Conservation (phyloP, 805 yeast species). For the Starmera caribaea region DNA sequence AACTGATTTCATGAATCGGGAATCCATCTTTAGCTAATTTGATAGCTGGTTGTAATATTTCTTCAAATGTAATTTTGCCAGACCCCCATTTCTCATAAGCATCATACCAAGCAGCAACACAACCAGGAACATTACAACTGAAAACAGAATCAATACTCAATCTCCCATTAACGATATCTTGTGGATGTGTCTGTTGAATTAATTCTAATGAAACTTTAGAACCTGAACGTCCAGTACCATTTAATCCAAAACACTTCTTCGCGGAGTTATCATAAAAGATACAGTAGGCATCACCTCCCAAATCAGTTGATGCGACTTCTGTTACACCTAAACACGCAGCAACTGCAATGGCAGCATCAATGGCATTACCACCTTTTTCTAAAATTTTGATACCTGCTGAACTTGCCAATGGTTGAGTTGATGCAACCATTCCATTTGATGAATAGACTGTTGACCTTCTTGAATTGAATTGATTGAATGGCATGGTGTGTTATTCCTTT, state of each 20-base stretch:
- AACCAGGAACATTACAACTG: conserved; percentile 68
- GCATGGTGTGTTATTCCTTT: conserved; percentile 1
- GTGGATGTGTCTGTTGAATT: conserved; percentile 28
- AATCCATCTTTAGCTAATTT: conserved; percentile 62
- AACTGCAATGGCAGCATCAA: conserved; percentile 54
- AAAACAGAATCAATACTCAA: conserved; percentile 45
- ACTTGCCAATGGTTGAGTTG: conserved; percentile 70
- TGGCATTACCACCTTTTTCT: conserved; percentile 64
- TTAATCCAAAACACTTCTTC: conserved; percentile 51
- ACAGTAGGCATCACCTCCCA: conserved; percentile 62
- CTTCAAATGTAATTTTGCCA: conserved; percentile 47
- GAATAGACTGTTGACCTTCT: conserved; percentile 71
- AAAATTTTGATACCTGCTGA: conserved; percentile 63
- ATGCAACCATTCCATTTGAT: conserved; percentile 60
- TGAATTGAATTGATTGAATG: conserved; percentile 29
- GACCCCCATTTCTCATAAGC: conserved; percentile 65
- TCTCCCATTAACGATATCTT: conserved; percentile 37
- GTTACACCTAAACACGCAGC: conserved; percentile 45
- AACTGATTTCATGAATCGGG: conserved; percentile 52
- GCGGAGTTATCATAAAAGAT: conserved; percentile 42
- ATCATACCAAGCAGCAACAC: conserved; percentile 74
- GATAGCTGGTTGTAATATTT: conserved; percentile 56
- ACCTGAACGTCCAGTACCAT: conserved; percentile 72
- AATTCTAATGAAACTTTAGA: conserved; percentile 36
- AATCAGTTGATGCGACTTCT: conserved; percentile 55